These are phyloP conservation scores for Beverwykella pulmonaria DNA, from an alignment of 495 filamentous ascomycete species.

Conservation along the genomic window DNA sequence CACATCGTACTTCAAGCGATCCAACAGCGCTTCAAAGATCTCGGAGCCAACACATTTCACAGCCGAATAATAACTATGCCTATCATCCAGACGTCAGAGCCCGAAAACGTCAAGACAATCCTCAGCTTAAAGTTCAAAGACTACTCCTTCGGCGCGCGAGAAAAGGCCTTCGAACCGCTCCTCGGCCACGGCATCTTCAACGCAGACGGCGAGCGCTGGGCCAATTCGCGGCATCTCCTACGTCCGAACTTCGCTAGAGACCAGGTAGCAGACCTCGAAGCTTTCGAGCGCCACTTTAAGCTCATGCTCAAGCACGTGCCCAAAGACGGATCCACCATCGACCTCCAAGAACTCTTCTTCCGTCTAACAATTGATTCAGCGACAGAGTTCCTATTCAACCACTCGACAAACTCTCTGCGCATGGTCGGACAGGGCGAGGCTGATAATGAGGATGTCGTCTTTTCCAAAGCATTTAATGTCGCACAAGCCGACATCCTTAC, in stretches of 20 bases:
- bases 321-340: constrained; percentile 54
- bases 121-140: constrained; percentile 63
- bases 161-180: constrained; percentile 57
- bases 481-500: constrained; percentile 25
- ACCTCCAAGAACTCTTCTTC: constrained; percentile 70
- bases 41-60: constrained; percentile 34
- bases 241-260: constrained; percentile 65
- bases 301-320: constrained; percentile 53
- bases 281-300: constrained; percentile 64
- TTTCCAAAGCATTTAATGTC: constrained; percentile 36
- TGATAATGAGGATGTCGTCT: constrained; percentile 29
- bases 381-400: constrained; percentile 74
- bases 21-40: constrained; percentile 33
- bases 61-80: constrained; percentile 21
- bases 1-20: constrained; percentile 24
- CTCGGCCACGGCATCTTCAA: constrained; percentile 74
- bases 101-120: constrained; percentile 65
- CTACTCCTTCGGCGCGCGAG: constrained; percentile 58
- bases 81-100: constrained; percentile 58
- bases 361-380: constrained; percentile 68
- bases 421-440: constrained; percentile 19
- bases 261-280: constrained; percentile 61
- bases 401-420: constrained; percentile 51
- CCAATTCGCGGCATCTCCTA: constrained; percentile 63
- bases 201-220: constrained; percentile 66